Evolutionary conservation across 306 rosid species (phyloP), one percentile per base, ranked within the genome.

Genomic region (Begonia masoniana): DNA sequence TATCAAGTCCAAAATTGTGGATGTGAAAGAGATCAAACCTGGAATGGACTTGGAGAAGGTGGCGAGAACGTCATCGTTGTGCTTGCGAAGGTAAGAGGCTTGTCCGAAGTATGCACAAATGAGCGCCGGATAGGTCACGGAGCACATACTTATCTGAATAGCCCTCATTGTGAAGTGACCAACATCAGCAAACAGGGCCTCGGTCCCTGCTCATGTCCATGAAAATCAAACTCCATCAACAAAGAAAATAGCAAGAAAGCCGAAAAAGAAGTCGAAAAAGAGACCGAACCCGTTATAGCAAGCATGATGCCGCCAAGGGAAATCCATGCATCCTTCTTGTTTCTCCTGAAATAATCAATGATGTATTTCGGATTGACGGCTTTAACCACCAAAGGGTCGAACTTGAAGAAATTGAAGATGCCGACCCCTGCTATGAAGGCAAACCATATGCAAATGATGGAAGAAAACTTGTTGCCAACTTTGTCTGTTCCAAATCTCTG

Each of bases 121-220:
- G 1, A 88, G 74, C 24, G 95, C 64, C 7, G 95, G 97, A 71
- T 88, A 88, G 1, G 84, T 77, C 7, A 88, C 63, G 41, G 45
- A 50, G 13, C 95, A 88, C 88, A 84, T 88, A 50, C 93, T 88
- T 39, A 88, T 67, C 31, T 84, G 95, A 42, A 88, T 65, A 12
- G 97, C 84, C 10, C 59, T 58, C 1, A 88, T 77, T 0, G 88
- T 65, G 76, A 88, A 88, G 68, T 82, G 95, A 10, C 97, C 95
- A 50, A 88, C 85, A 70, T 88, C 97, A 1, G 95, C 95, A 75
- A 84, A 82, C 10, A 88, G 19, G 42, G 97, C 95, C 67, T 88
- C 95, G 36, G 86, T 72, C 69, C 97, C 88, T 87, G 57, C 61
- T 55, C 41, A 10, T 24, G 5, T 42, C 1, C 52, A 55, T 9